A percentile compares a stretch with the other conserved stretches of the same genome.
phyloP scores from a whole-genome alignment of 1,284 basidiomycete species.

The Fistulinella staudtii region DNA sequence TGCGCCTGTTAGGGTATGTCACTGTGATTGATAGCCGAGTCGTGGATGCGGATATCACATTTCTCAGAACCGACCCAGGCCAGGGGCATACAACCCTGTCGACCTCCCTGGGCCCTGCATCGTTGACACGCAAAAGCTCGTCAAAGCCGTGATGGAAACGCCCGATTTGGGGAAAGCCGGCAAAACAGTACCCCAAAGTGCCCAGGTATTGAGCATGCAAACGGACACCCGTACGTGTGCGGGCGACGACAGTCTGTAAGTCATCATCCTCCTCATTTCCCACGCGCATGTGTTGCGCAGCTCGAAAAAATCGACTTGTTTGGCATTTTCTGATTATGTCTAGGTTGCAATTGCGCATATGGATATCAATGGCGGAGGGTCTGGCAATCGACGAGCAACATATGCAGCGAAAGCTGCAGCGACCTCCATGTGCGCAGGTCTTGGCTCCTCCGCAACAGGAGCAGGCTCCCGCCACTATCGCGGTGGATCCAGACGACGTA shows the following conservation, averaged over 20 bases:
- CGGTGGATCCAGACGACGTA: conserved; percentile 13
- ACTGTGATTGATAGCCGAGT: not conserved
- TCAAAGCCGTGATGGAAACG: conserved; percentile 25
- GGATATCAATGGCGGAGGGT: conserved; percentile 33
- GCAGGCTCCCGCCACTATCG: conserved; percentile 3
- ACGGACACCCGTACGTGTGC: conserved; percentile 26
- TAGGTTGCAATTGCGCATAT: conserved; percentile 30
- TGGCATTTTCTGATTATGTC: too few species aligned
- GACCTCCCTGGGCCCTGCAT: conserved; percentile 10
- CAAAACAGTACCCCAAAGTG: conserved; percentile 23
- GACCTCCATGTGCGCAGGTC: conserved; percentile 10
- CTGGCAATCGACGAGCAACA: conserved; percentile 30
- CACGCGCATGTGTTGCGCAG: too few species aligned
- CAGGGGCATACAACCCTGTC: not conserved
- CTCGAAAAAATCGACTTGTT: too few species aligned
- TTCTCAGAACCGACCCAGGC: conserved; percentile 8
- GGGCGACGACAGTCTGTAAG: conserved; percentile 34
- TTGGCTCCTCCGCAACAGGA: conserved; percentile 10
- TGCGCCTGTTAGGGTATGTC: conserved; percentile 6
- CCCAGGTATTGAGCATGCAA: conserved; percentile 27
- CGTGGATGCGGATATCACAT: not conserved
- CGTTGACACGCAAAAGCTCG: conserved; percentile 28
- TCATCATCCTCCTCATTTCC: not conserved
- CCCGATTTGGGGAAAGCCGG: conserved; percentile 18
- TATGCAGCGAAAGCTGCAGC: conserved; percentile 14